These are phyloP conservation scores for Wickerhamomyces tratensis DNA, from an alignment of 805 yeast species.

Conservation along the genomic window DNA sequence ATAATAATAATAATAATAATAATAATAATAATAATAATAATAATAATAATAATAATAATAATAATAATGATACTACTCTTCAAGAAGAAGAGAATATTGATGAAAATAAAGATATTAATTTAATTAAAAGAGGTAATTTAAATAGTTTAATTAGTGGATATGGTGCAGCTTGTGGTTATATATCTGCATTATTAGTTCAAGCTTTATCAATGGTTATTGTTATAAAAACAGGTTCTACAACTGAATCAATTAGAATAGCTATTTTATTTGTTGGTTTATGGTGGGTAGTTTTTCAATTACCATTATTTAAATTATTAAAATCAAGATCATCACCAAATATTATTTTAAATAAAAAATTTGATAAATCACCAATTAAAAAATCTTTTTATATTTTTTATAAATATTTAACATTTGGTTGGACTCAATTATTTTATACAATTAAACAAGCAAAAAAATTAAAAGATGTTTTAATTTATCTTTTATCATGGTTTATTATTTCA, in stretches of 20 bases:
- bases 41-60: too few relatives aligned
- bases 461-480: conserved; percentile 56
- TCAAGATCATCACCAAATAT: conserved; percentile 30
- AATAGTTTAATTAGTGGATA: conserved; percentile 50
- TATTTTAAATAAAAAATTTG: neutral
- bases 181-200: conserved; percentile 62
- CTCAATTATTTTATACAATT: conserved; percentile 42
- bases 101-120: neutral
- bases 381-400: conserved; percentile 7
- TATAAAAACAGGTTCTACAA: conserved; percentile 26
- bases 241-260: conserved; percentile 43
- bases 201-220: conserved; percentile 44
- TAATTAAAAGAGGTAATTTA: conserved; percentile 22
- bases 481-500: conserved; percentile 71
- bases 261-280: conserved; percentile 59
- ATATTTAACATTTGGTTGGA: conserved; percentile 53
- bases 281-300: conserved; percentile 70
- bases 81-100: neutral
- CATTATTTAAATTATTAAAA: conserved; percentile 39
- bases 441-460: conserved; percentile 47
- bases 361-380: neutral
- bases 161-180: conserved; percentile 66
- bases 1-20: too few relatives aligned
- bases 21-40: too few relatives aligned
- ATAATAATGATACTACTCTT: neutral